Percentiles rank a stretch among this genome's conserved stretches.
These are phyloP conservation scores for Cercophora newfieldiana DNA, from an alignment of 495 filamentous ascomycete genomes.

Conservation along the genomic window DNA sequence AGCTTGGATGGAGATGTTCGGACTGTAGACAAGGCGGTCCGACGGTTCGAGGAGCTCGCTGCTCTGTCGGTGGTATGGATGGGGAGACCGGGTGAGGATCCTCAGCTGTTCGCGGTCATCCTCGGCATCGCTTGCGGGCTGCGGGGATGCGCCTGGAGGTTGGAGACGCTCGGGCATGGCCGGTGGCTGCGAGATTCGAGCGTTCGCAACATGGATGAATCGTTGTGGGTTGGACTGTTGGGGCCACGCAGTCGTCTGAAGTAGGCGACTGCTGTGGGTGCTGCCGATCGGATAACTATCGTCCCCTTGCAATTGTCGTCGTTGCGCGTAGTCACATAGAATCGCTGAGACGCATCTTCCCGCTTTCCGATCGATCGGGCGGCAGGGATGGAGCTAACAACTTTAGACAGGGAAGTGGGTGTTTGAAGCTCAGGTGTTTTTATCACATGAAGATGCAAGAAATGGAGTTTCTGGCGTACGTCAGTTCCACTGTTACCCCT, in stretches of 20 bases:
- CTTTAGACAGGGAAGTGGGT: slow-evolving; percentile 5
- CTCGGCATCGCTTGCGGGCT: slow-evolving; percentile 6
- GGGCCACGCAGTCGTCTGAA: background rate
- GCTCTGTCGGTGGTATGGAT: slow-evolving; percentile 67
- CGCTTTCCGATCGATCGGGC: background rate
- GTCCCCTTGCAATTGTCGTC: background rate
- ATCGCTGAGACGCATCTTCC: background rate
- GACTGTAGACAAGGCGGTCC: slow-evolving; percentile 28
- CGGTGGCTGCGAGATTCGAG: slow-evolving; percentile 15
- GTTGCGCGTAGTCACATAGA: background rate
- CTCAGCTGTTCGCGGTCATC: slow-evolving; percentile 40
- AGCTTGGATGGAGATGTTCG: background rate
- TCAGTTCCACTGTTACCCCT: background rate
- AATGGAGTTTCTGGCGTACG: background rate
- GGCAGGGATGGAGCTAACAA: background rate
- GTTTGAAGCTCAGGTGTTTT: slow-evolving; percentile 11
- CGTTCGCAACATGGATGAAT: slow-evolving; percentile 19
- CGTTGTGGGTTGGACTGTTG: background rate
- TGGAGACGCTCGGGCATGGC: slow-evolving; percentile 44
- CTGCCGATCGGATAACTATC: background rate
- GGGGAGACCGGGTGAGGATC: slow-evolving; percentile 69
- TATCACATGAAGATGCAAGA: slow-evolving; percentile 19
- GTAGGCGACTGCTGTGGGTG: background rate
- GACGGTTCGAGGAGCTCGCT: slow-evolving; percentile 50
- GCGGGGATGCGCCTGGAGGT: slow-evolving; percentile 24